phyloP scores from a whole-genome alignment of 225 moss, liverwort and hornwort genomes.

The Polytrichum commune region DNA sequence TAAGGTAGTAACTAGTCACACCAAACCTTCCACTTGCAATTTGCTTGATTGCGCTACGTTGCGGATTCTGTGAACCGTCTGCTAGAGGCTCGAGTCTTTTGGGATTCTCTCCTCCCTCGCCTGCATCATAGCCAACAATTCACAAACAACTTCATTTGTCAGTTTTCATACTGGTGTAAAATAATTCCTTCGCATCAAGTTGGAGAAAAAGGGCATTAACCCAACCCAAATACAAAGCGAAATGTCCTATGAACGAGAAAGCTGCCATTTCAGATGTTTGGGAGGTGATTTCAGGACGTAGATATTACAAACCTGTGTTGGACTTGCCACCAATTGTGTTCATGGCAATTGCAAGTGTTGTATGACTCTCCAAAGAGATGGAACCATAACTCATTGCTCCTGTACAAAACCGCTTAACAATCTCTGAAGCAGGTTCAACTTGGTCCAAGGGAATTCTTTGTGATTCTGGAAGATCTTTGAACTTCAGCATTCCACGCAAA shows the following conservation, averaged over 20 bases:
- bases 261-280: no score
- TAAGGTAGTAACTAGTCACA: slow-evolving; percentile 68
- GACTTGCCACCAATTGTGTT: slow-evolving; percentile 76
- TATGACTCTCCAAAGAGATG: slow-evolving; percentile 73
- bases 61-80: slow-evolving; percentile 62
- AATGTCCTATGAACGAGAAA: no score
- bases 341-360: slow-evolving; percentile 74
- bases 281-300: no score
- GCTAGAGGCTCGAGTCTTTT: slow-evolving; percentile 42
- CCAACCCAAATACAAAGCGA: no score
- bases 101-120: slow-evolving; percentile 77
- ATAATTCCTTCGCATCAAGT: no score
- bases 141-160: background rate
- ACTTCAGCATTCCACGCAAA: slow-evolving; percentile 67
- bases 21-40: slow-evolving; percentile 79
- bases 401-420: slow-evolving; percentile 77
- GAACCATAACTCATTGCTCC: slow-evolving; percentile 87
- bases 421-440: slow-evolving; percentile 65
- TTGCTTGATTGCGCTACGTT: slow-evolving; percentile 77
- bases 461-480: slow-evolving; percentile 42
- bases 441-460: slow-evolving; percentile 44
- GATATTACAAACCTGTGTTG: slow-evolving; percentile 46
- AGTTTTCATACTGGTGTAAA: no score
- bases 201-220: no score
- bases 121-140: slow-evolving; percentile 17